Evolutionary conservation across 2,329 filamentous ascomycete species (phyloP), one percentile per base, ranked within the genome.

Genomic region (Teratosphaeria nubilosa): DNA sequence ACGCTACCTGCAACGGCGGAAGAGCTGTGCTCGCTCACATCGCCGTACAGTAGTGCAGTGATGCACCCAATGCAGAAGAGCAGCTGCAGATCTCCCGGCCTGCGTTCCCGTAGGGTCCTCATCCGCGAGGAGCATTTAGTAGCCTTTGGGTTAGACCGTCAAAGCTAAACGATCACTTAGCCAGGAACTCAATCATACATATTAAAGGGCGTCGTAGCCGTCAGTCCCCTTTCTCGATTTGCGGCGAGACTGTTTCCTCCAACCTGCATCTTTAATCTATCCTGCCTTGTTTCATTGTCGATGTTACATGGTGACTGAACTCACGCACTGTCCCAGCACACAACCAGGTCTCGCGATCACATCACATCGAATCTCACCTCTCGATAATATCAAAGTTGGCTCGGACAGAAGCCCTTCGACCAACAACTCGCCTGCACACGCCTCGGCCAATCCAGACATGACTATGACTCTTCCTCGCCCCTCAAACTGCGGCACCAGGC

Each of bases 391-490:
- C 41, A 48, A 2, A 37, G 34, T 16, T 10, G 11, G 6, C n/a
- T 5, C 5, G 20, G 41, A 20, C 20, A 11, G 16, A 20, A 1
- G 22, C 9, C 41, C n/a, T 22, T 20, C 10, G 5, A 7, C 10
- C 41, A 1, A 22, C 41, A 41, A 41, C 16, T 11, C 16, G 13
- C 10, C 34, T 41, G 34, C 34, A 41, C 16, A n/a, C 13, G 34
- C 34, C 13, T 41, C n/a, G n/a, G 10, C n/a, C 41, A 16, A 7
- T 20, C 41, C 25, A 25, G 54, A 58, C 50, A 69, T 69, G 65
- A 59, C 63, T 14, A 67, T 66, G 63, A 55, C 58, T 27, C 58
- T 64, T 48, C 60, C 62, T 48, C 65, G 63, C 57, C 62, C 63
- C 7, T 64, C 66, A 53, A 62, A 60, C 5, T 54, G 60, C 45